phyloP scores from a whole-genome alignment of 768 basidiomycete genomes.

The Trametes punicea region DNA sequence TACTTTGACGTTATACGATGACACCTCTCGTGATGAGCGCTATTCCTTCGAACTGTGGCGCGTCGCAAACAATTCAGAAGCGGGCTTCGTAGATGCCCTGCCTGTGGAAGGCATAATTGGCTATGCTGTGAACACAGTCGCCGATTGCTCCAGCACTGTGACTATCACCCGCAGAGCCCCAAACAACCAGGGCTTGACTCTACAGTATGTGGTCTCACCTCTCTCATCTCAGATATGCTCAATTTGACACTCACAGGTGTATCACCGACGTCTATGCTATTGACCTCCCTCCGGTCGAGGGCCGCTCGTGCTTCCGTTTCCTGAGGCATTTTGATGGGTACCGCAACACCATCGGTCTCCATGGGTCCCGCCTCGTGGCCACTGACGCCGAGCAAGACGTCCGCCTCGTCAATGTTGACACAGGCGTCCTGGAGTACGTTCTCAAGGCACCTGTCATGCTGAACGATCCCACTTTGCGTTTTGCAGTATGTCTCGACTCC shows the following conservation, averaged over 20 bases:
- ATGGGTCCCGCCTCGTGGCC: constrained; percentile 12
- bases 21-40: constrained; percentile 17
- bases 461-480: constrained; percentile 14
- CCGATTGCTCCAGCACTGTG: constrained; percentile 33
- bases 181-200: neutral
- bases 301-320: neutral
- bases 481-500: neutral
- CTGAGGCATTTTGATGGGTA: constrained; percentile 13
- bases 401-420: constrained; percentile 13
- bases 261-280: constrained; percentile 11
- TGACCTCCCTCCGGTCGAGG: neutral
- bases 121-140: constrained; percentile 41
- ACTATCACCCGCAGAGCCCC: constrained; percentile 32
- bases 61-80: constrained; percentile 27
- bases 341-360: constrained; percentile 9
- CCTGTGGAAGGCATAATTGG: constrained; percentile 34
- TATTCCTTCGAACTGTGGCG: constrained; percentile 60
- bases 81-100: constrained; percentile 39
- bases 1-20: constrained; percentile 36
- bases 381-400: constrained; percentile 14
- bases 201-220: neutral
- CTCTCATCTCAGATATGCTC: neutral
- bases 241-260: neutral
- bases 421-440: neutral
- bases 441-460: constrained; percentile 9